These are phyloP conservation scores for Candida michaelii DNA, from an alignment of 805 yeast genomes.

Conservation along the genomic window DNA sequence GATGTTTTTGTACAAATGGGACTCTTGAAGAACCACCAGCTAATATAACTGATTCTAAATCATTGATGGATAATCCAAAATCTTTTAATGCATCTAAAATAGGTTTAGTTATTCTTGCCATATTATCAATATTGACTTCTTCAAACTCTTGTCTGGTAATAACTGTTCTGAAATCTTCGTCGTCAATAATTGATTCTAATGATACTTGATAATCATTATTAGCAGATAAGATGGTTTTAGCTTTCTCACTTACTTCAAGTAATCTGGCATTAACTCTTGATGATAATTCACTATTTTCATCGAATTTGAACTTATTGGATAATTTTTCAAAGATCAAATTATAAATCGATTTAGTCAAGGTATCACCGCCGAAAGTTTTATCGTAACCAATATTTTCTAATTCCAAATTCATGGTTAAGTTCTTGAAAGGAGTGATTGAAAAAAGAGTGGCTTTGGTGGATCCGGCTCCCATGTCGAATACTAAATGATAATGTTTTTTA, in stretches of 20 bases:
- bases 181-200: slow-evolving; percentile 72
- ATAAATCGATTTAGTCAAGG: slow-evolving; percentile 65
- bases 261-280: slow-evolving; percentile 65
- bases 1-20: slow-evolving; percentile 75
- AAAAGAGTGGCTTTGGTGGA: slow-evolving; percentile 86
- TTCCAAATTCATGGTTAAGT: slow-evolving; percentile 48
- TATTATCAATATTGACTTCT: slow-evolving; percentile 44
- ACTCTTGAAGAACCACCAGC: slow-evolving; percentile 92
- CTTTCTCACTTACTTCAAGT: slow-evolving; percentile 83
- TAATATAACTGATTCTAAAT: slow-evolving; percentile 66
- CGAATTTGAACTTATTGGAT: slow-evolving; percentile 38
- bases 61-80: slow-evolving; percentile 28
- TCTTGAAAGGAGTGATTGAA: slow-evolving; percentile 50
- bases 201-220: slow-evolving; percentile 76
- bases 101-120: slow-evolving; percentile 52
- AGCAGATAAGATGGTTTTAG: slow-evolving; percentile 83
- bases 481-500: slow-evolving; percentile 56
- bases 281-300: slow-evolving; percentile 42
- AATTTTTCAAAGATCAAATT: slow-evolving; percentile 62
- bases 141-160: slow-evolving; percentile 86
- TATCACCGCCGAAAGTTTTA: slow-evolving; percentile 71
- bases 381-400: slow-evolving; percentile 74
- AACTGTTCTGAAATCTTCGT: slow-evolving; percentile 65
- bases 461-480: slow-evolving; percentile 93
- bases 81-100: slow-evolving; percentile 49